phyloP scores from a whole-genome alignment of 345 rosid species.

The Zanthoxylum bungeanum region DNA sequence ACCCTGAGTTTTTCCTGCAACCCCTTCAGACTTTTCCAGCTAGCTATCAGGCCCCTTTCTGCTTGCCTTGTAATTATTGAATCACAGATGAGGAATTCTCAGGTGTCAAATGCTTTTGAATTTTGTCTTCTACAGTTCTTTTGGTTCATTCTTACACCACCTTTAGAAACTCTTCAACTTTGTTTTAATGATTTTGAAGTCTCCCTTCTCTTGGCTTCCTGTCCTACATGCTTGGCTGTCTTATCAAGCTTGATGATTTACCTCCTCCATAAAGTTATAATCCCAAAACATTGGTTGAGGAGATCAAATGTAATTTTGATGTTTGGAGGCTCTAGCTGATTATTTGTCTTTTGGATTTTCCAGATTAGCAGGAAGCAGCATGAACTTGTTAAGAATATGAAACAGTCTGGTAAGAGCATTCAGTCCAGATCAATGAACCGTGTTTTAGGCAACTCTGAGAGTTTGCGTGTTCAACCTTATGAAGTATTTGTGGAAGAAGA shows the following conservation, averaged over 20 bases:
- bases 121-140: neutral
- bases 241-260: neutral
- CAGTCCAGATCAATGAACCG: conserved; percentile 65
- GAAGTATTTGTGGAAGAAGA: conserved; percentile 91
- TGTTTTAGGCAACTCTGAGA: conserved; percentile 67
- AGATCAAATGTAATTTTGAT: neutral
- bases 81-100: neutral
- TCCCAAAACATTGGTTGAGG: neutral
- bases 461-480: conserved; percentile 73
- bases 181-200: neutral
- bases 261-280: neutral
- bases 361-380: conserved; percentile 98
- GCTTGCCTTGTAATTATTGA: neutral
- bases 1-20: neutral
- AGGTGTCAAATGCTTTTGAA: neutral
- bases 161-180: neutral
- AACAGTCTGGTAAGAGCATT: conserved; percentile 79
- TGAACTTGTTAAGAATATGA: conserved; percentile 81
- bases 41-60: neutral
- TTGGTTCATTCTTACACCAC: neutral
- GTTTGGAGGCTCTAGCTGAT: conserved; percentile 21
- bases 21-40: neutral
- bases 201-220: neutral
- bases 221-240: neutral
- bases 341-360: conserved; percentile 22